Percentiles rank a stretch among this genome's conserved stretches.
phyloP scores from a whole-genome alignment of 2,329 filamentous ascomycete genomes.

The Diaporthe sp. region DNA sequence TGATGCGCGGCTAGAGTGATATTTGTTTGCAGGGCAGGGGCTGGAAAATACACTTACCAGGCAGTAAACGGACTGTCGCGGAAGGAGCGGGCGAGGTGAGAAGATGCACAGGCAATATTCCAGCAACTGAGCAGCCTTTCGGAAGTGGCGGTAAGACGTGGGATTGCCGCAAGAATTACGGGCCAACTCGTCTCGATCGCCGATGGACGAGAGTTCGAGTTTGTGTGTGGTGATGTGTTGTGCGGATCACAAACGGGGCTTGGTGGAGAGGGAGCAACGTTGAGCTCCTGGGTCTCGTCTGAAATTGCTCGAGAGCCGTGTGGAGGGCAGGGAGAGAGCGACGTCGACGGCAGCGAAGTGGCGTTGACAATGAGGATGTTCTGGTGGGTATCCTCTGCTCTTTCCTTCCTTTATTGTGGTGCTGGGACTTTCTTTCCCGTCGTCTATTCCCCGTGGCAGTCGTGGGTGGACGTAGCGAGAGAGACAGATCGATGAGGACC shows the following conservation, averaged over 20 bases:
- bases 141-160: slow-evolving; percentile 11
- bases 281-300: background rate
- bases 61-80: slow-evolving; percentile 33
- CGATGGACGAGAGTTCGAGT: slow-evolving; percentile 39
- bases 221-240: background rate
- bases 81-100: slow-evolving; percentile 35
- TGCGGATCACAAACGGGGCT: background rate
- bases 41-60: slow-evolving; percentile 37
- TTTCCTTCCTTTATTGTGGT: slow-evolving; percentile 20
- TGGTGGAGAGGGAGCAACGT: background rate
- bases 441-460: background rate
- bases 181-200: slow-evolving; percentile 38
- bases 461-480: slow-evolving; percentile 3
- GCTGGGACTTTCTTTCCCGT: background rate
- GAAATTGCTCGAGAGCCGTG: background rate
- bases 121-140: slow-evolving; percentile 46
- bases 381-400: slow-evolving; percentile 3
- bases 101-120: slow-evolving; percentile 50
- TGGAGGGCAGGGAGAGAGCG: background rate
- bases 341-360: background rate
- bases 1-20: background rate
- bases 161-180: background rate
- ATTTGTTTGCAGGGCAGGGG: background rate
- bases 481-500: background rate
- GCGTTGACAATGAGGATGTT: background rate